A percentile compares a stretch with the other conserved stretches of the same genome.
Evolutionary conservation across 768 basidiomycete genomes (phyloP).

Genomic region (Termitomyces sp.): DNA sequence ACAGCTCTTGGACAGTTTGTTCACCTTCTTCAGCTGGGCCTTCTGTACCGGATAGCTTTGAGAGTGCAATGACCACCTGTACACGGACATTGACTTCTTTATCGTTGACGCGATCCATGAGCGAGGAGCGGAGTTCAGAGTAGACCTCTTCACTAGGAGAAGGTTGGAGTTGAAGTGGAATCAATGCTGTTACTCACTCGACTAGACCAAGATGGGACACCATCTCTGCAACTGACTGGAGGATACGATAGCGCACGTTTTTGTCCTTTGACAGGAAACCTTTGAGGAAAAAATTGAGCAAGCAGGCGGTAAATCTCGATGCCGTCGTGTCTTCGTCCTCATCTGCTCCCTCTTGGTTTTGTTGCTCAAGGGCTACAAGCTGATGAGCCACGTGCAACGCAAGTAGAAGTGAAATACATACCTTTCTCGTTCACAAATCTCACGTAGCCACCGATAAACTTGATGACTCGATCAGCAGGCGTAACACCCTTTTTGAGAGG

Average conservation of each 20-base stretch:
- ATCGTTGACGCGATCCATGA: conserved; percentile 72
- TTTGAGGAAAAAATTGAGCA: conserved; percentile 63
- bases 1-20: conserved; percentile 46
- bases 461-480: conserved; percentile 72
- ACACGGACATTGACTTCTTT: conserved; percentile 74
- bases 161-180: neutral
- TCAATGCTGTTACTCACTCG: conserved; percentile 51
- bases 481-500: conserved; percentile 75
- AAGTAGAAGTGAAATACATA: conserved; percentile 22
- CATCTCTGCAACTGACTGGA: conserved; percentile 75
- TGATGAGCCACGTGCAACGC: neutral
- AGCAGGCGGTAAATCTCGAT: conserved; percentile 58
- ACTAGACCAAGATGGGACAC: conserved; percentile 77
- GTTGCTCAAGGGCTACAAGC: conserved; percentile 31
- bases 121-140: conserved; percentile 45
- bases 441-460: conserved; percentile 78
- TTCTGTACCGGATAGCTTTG: conserved; percentile 70
- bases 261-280: conserved; percentile 89
- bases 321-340: conserved; percentile 55
- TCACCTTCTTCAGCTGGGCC: conserved; percentile 48
- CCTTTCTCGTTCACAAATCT: conserved; percentile 75
- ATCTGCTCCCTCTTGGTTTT: conserved; percentile 32
- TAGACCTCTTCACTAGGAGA: conserved; percentile 70
- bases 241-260: conserved; percentile 71
- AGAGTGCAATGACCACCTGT: conserved; percentile 75